Base-by-base conservation (phyloP, 2,329 filamentous ascomycete species). In the Cryphonectria carpinicola region DNA sequence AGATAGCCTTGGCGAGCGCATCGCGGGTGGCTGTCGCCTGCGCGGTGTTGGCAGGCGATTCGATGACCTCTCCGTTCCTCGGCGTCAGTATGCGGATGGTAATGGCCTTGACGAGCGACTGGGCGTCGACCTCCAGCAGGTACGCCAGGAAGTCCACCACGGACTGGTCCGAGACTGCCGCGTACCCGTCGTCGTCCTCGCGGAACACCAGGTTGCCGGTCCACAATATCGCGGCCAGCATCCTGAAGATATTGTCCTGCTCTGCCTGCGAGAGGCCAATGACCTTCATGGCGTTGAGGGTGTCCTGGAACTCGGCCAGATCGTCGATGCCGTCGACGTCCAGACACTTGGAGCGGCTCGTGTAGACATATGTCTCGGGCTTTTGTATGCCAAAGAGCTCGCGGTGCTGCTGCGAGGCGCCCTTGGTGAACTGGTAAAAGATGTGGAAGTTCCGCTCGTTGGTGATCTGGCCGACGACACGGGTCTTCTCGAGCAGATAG, bases 361-460 rank as follows among this genome's bases (percentile, higher is more conserved):
- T 97, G 80, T 99, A 99, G 35, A 93, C 84, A 81, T 99, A 99
- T 46, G 94, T 93, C 77, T 97, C 93, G 35, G 96, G 96, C 76
- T 92, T 92, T 80, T 98, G 95, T 28, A 99, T 86, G 66, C 96
- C 96, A 78, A 93, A 98, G n/a, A 86, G 90, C 77, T 96, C 90
- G 79, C 94, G 88, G 81, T 98, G 97, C 71, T 92, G 89, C 75
- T 92, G 87, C n/a, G 94, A 92, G 13, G 95, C 95, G 4, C 93
- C 94, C 83, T 98, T 99, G 63, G 96, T 93, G 81, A 98, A 98
- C 81, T 99, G 96, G 83, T 99, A 99, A 81, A 99, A 99, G 77
- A 99, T 98, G 83, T 99, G 96, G 82, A 99, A 99, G 83, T 97
- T 98, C 76, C 96, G 90, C 86, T 99, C 96, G 80, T 98, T 97